Evolutionary conservation across 306 rosid genomes (phyloP).

Genomic region (Argentina anserina): DNA sequence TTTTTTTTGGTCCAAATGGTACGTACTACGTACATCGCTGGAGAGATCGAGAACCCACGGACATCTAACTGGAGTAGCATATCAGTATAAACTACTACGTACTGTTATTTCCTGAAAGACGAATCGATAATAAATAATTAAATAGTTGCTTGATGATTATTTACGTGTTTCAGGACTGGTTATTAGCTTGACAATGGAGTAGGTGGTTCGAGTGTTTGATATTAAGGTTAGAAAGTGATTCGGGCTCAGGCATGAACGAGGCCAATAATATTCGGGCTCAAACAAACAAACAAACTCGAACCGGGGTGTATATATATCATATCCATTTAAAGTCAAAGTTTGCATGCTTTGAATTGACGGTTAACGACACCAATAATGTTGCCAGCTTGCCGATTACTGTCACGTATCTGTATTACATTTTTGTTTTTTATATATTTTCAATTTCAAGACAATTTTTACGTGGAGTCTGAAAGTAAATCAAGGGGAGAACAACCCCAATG

Average conservation of each 20-base stretch:
- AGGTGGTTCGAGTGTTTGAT: background rate
- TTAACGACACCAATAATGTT: slow-evolving; percentile 12
- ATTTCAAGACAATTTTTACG: too few relatives aligned
- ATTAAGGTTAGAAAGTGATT: background rate
- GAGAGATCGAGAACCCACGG: too few relatives aligned
- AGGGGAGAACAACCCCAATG: too few relatives aligned
- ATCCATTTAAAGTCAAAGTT: background rate
- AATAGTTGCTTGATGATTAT: background rate
- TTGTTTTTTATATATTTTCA: too few relatives aligned
- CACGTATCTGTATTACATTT: too few relatives aligned
- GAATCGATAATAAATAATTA: background rate
- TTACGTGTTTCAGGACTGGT: background rate
- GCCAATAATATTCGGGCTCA: background rate
- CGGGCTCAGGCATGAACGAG: background rate
- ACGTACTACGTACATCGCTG: too few relatives aligned
- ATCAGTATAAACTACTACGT: too few relatives aligned
- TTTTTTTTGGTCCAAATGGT: too few relatives aligned
- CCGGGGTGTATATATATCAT: background rate
- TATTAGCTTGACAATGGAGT: background rate
- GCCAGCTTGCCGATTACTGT: background rate
- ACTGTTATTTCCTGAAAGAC: background rate
- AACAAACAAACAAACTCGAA: too few relatives aligned
- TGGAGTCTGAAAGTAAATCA: too few relatives aligned
- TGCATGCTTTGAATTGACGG: background rate
- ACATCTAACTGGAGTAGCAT: too few relatives aligned